Evolutionary conservation across 1,284 basidiomycete species (phyloP), one percentile per base, ranked within the genome.

Genomic region (Hypsizygus ulmarius): DNA sequence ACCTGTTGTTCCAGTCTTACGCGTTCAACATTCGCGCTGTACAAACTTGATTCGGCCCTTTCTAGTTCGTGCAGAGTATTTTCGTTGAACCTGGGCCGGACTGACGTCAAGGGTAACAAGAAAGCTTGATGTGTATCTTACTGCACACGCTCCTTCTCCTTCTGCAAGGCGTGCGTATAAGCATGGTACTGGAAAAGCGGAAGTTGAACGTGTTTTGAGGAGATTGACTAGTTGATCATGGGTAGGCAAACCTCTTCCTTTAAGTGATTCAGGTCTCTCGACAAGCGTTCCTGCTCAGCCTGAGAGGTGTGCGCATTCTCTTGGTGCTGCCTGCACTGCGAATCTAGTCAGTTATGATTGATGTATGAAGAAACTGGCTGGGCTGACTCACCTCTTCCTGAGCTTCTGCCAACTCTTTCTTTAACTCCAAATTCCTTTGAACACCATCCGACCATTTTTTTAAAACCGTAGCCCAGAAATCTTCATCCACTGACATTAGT

Each of bases 391-490:
- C 69, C 60, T 69, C 65, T 50, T 57, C 53, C 39, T 64, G 54
- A 11, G 62, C 56, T 21, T 56, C 56, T 28, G 56, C 56, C 6
- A 69, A 56, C 44, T 68, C 63, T 15, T 61, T 57, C 53, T 62
- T 65, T 45, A 69, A 55, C 33, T 53, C 51, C 36, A 64, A 59
- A 16, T 62, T 60, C 25, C 58, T 59, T 39, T 65, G 61, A 34
- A 62, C 64, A 9, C 66, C 63, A 25, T 68, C 60, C 12, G 67
- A 66, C 64, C 66, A 69, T 46, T 62, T 63, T 51, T 64, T 64
- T 34, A 68, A 47, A 18, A 68, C 59, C 32, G 63, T 61, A 29
- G 64, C 55, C 63, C 64, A 68, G 45, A 68, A 70, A 7, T 59
- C 59, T 49, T 66, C 64, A 48, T 67, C 65, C 16, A 25, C n/a